These are phyloP conservation scores for Cyclocybe cylindracea DNA, from an alignment of 768 basidiomycete genomes.

Conservation along the genomic window DNA sequence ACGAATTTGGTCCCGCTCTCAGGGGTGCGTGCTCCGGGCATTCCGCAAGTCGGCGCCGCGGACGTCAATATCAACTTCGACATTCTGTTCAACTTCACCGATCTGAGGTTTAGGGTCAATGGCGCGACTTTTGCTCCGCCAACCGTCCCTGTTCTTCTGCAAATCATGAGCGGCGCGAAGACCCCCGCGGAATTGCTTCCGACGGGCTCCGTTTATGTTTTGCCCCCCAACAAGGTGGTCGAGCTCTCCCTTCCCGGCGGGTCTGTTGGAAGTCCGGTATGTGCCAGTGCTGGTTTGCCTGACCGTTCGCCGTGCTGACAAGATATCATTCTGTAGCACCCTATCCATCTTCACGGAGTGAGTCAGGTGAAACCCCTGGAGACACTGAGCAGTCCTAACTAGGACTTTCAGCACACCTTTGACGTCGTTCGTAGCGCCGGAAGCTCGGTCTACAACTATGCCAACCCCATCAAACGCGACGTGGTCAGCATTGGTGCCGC, in stretches of 20 bases:
- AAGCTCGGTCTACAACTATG: slow-evolving; percentile 37
- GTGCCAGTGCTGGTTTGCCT: not conserved
- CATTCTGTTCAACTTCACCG: slow-evolving; percentile 17
- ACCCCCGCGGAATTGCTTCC: slow-evolving; percentile 37
- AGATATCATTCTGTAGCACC: slow-evolving; percentile 1
- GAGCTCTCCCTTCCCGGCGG: slow-evolving; percentile 45
- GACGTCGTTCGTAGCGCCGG: slow-evolving; percentile 41
- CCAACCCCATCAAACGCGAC: slow-evolving; percentile 50
- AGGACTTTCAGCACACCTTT: slow-evolving; percentile 35
- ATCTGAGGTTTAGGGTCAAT: slow-evolving; percentile 28
- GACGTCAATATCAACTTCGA: slow-evolving; percentile 33
- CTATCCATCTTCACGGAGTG: slow-evolving; percentile 8
- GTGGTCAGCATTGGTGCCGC: slow-evolving; percentile 31
- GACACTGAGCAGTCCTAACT: slow-evolving; percentile 8
- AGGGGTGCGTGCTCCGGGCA: slow-evolving; percentile 23
- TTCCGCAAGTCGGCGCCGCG: slow-evolving; percentile 31
- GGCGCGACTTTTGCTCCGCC: slow-evolving; percentile 34
- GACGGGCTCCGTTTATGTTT: slow-evolving; percentile 38
- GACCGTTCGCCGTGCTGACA: too few relatives aligned
- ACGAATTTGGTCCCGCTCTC: too few relatives aligned
- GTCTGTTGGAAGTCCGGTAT: slow-evolving; percentile 28
- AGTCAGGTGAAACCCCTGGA: too few relatives aligned
- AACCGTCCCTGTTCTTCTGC: slow-evolving; percentile 47
- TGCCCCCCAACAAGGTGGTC: slow-evolving; percentile 45
- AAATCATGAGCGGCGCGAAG: slow-evolving; percentile 46